Evolutionary conservation across 768 basidiomycete genomes (phyloP).

Genomic region (Phylloporus rhodoxanthus): DNA sequence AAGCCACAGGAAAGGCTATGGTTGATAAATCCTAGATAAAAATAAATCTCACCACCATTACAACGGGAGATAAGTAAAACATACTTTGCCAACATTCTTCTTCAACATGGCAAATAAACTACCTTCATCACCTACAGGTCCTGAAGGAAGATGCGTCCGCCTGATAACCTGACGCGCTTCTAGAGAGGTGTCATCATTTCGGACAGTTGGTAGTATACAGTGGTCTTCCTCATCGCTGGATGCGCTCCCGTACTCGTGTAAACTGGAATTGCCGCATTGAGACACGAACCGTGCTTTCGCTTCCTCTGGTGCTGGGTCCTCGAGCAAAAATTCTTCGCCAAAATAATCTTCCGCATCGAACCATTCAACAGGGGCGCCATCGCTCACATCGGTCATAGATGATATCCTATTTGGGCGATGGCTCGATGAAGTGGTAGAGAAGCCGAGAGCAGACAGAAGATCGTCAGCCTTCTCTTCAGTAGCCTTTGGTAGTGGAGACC

Average conservation of each 20-base stretch:
- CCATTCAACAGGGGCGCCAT: conserved; percentile 56
- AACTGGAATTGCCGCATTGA: conserved; percentile 38
- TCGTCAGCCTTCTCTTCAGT: conserved; percentile 43
- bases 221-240: conserved; percentile 48
- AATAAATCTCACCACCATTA: background rate
- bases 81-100: conserved; percentile 84
- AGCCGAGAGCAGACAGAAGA: conserved; percentile 17
- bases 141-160: conserved; percentile 55
- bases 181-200: conserved; percentile 5
- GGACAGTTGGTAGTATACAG: background rate
- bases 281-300: conserved; percentile 35
- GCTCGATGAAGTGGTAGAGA: conserved; percentile 26
- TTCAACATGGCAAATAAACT: conserved; percentile 78
- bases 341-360: conserved; percentile 60
- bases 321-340: conserved; percentile 57
- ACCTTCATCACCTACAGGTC: conserved; percentile 66
- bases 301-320: conserved; percentile 37
- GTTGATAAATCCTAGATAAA: conserved; percentile 65
- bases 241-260: conserved; percentile 33
- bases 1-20: conserved; percentile 80
- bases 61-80: conserved; percentile 4
- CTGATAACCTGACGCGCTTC: conserved; percentile 34
- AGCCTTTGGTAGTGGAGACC: conserved; percentile 38
- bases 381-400: conserved; percentile 44
- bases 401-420: conserved; percentile 41